Percentiles rank a stretch among this genome's conserved stretches.
Evolutionary conservation across 495 filamentous ascomycete species (phyloP).

Genomic region (Aspergillus diversus): DNA sequence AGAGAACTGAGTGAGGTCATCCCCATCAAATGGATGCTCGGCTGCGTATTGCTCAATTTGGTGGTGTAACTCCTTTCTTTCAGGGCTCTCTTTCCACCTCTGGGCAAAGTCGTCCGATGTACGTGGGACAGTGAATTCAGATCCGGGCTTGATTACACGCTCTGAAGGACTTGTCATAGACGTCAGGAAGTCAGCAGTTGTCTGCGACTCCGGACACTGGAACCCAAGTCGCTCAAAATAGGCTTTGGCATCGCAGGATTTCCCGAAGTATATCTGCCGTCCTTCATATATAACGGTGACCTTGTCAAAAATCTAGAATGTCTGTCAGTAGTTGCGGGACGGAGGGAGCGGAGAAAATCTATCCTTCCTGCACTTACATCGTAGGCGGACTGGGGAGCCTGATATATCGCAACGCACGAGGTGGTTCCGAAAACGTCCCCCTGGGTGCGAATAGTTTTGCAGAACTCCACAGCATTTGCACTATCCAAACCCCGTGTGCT

Average conservation of each 20-base stretch:
- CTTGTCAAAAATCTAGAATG: slow-evolving; percentile 42
- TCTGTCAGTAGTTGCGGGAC: slow-evolving; percentile 39
- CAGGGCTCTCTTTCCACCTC: slow-evolving; percentile 57
- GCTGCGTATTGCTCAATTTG: slow-evolving; percentile 54
- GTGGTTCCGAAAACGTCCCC: slow-evolving; percentile 70
- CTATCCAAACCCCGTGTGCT: slow-evolving; percentile 78
- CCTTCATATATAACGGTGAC: slow-evolving; percentile 60
- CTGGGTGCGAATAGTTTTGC: slow-evolving; percentile 67
- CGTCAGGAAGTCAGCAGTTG: slow-evolving; percentile 69
- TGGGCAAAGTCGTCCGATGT: slow-evolving; percentile 69
- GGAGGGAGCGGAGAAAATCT: neutral
- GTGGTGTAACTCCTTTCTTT: slow-evolving; percentile 49
- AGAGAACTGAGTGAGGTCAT: slow-evolving; percentile 22
- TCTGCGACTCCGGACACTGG: slow-evolving; percentile 57
- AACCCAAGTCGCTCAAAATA: slow-evolving; percentile 62
- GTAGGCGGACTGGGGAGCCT: slow-evolving; percentile 79
- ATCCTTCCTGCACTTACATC: slow-evolving; percentile 20
- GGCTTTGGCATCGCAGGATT: slow-evolving; percentile 50
- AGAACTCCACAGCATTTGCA: slow-evolving; percentile 69
- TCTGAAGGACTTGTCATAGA: slow-evolving; percentile 65
- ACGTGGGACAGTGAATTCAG: slow-evolving; percentile 61
- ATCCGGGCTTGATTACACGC: slow-evolving; percentile 58
- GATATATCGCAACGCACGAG: slow-evolving; percentile 75
- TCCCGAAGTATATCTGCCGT: slow-evolving; percentile 63
- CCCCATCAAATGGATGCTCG: slow-evolving; percentile 26